Base-by-base conservation (phyloP, 2,329 filamentous ascomycete species). In the Teratosphaeria zuluensis region DNA sequence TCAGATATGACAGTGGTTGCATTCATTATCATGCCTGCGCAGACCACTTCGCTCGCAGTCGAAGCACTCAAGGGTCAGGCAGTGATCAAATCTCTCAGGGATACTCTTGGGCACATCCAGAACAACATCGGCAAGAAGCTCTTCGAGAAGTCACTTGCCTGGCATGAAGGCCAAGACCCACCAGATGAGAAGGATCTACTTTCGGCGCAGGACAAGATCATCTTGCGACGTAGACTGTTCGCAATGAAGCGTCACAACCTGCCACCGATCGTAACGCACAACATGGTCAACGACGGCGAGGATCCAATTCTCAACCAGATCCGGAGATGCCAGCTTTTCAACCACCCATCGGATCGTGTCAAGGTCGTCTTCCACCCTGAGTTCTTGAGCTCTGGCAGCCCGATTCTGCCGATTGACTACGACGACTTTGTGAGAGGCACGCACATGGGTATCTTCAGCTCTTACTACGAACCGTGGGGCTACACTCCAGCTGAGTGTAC, bases 381-480 rank as follows among this genome's bases (percentile, higher is more conserved):
- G 75, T 99, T 99, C 77, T 78, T 99, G 66, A 96, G 92, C 79
- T 95, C 92, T 0, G 87, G 90, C 58, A 97, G 96, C 76, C 92
- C 94, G 0, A 92, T 99, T 1, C 81, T 99, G 35, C 92, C 94
- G 19, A 81, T 99, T 70, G 94, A 97, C 76, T 97, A 99, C 69
- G 94, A 99, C 70, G 94, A 99, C 74, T 99, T 99, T 71, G 94
- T 99, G 52, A 90, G 94, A 58, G 94, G 94, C 64, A 97, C 92
- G 48, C 92, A 99, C 75, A 78, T 99, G 70, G 94, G 94, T 68
- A 85, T 99, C 59, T 99, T 99, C 77, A 82, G 92, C 28, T 97
- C 94, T 2, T 97, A 97, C 82, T 99, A 99, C 74, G 94, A 99
- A 77, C 94, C 94, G 8, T 99, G 94, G 94, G 94, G 94, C 53